Percentiles rank a stretch among this genome's conserved stretches.
Evolutionary conservation across 148 eudicot species (phyloP).

Genomic region (Suaeda aralocaspica): DNA sequence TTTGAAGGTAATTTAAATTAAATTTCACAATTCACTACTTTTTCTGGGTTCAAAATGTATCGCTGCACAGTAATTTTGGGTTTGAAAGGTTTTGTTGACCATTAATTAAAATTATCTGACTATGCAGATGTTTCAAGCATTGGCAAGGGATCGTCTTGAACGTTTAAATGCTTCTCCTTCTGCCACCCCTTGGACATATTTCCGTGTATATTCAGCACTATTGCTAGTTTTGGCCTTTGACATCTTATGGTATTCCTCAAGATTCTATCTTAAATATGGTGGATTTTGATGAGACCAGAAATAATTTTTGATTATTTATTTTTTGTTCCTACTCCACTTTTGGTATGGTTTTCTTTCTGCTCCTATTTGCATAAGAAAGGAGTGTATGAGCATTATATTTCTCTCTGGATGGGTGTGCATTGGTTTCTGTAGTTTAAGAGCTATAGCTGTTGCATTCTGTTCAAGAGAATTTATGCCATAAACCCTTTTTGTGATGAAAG

Average conservation of each 20-base stretch:
- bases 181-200: slow-evolving; percentile 83
- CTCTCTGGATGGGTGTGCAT: not conserved
- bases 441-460: not conserved
- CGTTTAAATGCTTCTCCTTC: slow-evolving; percentile 99
- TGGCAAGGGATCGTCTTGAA: slow-evolving; percentile 96
- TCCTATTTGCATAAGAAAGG: no score
- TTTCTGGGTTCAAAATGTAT: slow-evolving; percentile 1
- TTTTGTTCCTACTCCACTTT: not conserved
- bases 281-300: not conserved
- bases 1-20: slow-evolving; percentile 55
- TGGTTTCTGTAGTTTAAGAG: not conserved
- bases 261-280: not conserved
- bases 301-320: not conserved
- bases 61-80: no score
- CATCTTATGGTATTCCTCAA: slow-evolving; percentile 63
- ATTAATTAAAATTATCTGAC: slow-evolving; percentile 17
- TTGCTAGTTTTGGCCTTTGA: slow-evolving; percentile 69
- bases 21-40: slow-evolving; percentile 12
- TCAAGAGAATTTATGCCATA: no score
- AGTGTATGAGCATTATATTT: not conserved
- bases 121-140: slow-evolving; percentile 95
- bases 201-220: slow-evolving; percentile 88
- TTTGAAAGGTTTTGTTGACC: not conserved
- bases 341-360: not conserved
- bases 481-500: no score